Conservation (phyloP, 768 basidiomycete genomes). For the Russula dissimulans region DNA sequence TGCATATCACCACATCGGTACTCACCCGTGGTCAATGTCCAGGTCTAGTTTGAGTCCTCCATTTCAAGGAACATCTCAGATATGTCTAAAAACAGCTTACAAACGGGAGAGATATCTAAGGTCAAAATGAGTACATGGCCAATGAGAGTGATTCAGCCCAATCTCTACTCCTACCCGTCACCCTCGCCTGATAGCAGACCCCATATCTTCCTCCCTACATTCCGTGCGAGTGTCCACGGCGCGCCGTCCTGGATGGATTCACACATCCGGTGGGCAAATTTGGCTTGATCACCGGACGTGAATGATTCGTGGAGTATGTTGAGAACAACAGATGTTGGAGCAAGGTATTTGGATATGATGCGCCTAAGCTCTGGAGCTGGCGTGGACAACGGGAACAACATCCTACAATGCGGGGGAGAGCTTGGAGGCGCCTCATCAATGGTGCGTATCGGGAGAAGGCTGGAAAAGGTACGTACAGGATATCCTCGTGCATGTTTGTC, state of each 20-base stretch:
- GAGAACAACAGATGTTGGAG: constrained; percentile 46
- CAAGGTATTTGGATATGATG: constrained; percentile 44
- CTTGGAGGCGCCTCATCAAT: background rate
- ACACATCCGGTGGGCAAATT: constrained; percentile 50
- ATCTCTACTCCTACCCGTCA: constrained; percentile 7
- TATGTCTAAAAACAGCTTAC: background rate
- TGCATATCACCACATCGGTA: too few species aligned
- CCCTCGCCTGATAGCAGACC: constrained; percentile 15
- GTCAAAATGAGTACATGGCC: background rate
- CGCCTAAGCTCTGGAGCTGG: constrained; percentile 45
- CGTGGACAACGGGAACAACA: constrained; percentile 51
- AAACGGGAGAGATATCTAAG: background rate
- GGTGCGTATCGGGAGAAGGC: background rate
- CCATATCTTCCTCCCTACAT: constrained; percentile 34
- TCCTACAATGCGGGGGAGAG: constrained; percentile 28
- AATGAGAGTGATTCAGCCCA: background rate
- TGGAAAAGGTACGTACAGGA: constrained; percentile 11
- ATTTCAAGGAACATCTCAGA: background rate
- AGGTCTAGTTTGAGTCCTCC: too few species aligned
- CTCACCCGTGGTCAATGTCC: too few species aligned
- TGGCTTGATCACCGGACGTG: constrained; percentile 45
- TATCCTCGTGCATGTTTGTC: constrained; percentile 14
- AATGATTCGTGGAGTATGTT: constrained; percentile 45
- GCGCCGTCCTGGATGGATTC: constrained; percentile 57
- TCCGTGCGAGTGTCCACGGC: constrained; percentile 39